Evolutionary conservation across 2,329 filamentous ascomycete genomes (phyloP), one percentile per base, ranked within the genome.

Genomic region (Truncatella angustata): DNA sequence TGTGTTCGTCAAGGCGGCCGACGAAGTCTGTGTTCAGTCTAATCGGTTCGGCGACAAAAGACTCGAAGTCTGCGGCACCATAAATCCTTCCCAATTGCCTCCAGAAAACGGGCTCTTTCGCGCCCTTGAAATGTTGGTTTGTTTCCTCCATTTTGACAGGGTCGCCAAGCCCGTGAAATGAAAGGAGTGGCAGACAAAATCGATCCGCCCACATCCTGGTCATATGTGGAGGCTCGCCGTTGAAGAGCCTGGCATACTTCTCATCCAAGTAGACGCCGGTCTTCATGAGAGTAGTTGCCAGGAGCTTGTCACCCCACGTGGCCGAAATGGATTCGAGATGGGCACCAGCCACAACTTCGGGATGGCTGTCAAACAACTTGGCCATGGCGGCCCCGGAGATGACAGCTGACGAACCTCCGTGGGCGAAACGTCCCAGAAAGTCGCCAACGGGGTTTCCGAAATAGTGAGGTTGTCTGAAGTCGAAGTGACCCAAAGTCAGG

Each of bases 381-480:
- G 65, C 68, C 63, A 83, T 71, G 35, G 79, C 74, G 32, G 70
- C 75, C 42, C 71, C 73, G 0, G 80, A 84, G 10, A 84, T 66
- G 20, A 82, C 61, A 26, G 82, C 70, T 24, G 73, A 77, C 16
- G 79, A 82, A 4, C 80, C 79, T 34, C 80, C 80, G 55, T 84
- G 80, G 2, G 78, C 80, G 54, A 84, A 84, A 32, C 80, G 72
- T 2, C 70, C 73, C 53, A 73, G 75, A 66, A 76, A 83, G 60
- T 81, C 78, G 44, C 80, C 80, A 12, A 83, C 76, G 2, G 78
- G 76, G 53, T 83, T 83, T 34, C 80, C 80, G 20, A 84, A 61
- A 59, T 82, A 82, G 37, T 77, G 70, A 12, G 76, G 72, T 48
- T 68, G 64, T 5, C 66, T 58, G 2, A 73, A 69, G 62, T 82